Base-by-base conservation (phyloP, 1,139 yeast species). In the Pichia sp. region DNA sequence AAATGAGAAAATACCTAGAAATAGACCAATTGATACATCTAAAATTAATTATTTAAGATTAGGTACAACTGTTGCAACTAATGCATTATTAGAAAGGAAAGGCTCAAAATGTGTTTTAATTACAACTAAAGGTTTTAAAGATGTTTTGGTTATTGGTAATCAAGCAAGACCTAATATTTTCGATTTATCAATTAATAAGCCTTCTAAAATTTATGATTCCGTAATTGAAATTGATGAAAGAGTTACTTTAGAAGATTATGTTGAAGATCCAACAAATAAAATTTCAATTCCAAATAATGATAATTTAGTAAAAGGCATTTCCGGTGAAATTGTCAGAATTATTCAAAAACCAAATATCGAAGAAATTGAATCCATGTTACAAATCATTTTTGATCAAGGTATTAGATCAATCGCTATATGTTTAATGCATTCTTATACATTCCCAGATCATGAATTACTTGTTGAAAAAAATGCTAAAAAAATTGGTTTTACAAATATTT, bases 31-130 rank as follows among this genome's bases (percentile, higher is more conserved):
- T 27, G 69, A 70, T 46, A 69, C 83, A 7, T 64, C 75, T 0
- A 62, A 65, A 11, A 81, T 83, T 19, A 79, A 76, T 55, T 76
- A 83, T 44, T 78, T 86, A 43, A 73, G 91, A 56, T 80, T 86
- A 80, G 95, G 95, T 14, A 86, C 95, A 2, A 87, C 95, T 0
- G 87, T 86, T 25, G 93, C 95, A 1, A 87, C 95, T 0, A 75
- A 74, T 61, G 91, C 93, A 3, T 72, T 87, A 29, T 69, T 83
- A 51, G 89, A 83, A 59, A 73, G 89, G 53, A 81, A 82, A 60
- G 89, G 89, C 48, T 83, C 81, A 50, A 67, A 79, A 16, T 80
- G 83, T 58, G 88, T 86, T 3, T 70, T 83, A 52, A 59, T 83
- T 3, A 81, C 83, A 13, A 82, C 88, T n/a, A 76, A 76, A 57